A percentile compares a stretch with the other conserved stretches of the same genome.
Evolutionary conservation across 768 basidiomycete genomes (phyloP).

Genomic region (Lentinula sp.): DNA sequence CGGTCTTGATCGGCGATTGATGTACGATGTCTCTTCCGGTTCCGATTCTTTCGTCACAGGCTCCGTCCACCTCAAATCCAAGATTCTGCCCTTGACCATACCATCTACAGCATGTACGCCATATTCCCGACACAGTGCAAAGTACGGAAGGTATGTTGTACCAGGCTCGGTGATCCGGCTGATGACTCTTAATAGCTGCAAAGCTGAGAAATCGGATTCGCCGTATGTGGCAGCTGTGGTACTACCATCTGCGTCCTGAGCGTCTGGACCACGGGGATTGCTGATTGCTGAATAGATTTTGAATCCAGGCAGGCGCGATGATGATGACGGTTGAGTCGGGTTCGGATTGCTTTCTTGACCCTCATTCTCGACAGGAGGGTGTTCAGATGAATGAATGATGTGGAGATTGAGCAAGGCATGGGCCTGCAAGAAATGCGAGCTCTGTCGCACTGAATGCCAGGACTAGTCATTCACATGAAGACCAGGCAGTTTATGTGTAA

Average conservation of each 20-base stretch:
- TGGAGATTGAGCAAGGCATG: slow-evolving; percentile 80
- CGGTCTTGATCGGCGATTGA: slow-evolving; percentile 12
- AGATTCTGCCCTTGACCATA: slow-evolving; percentile 72
- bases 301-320: slow-evolving; percentile 34
- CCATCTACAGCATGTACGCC: slow-evolving; percentile 81
- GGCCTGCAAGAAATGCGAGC: slow-evolving; percentile 82
- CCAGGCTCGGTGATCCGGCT: slow-evolving; percentile 63
- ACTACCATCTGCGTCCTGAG: slow-evolving; percentile 20
- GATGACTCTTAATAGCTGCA: slow-evolving; percentile 80
- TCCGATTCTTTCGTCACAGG: slow-evolving; percentile 50
- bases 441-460: slow-evolving; percentile 54
- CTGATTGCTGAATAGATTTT: slow-evolving; percentile 47
- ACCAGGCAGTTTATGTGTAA: not conserved
- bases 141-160: slow-evolving; percentile 67
- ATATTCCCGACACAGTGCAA: slow-evolving; percentile 76
- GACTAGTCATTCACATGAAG: slow-evolving; percentile 1
- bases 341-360: slow-evolving; percentile 22
- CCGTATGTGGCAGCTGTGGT: slow-evolving; percentile 39
- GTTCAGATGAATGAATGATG: slow-evolving; percentile 70
- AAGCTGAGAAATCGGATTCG: slow-evolving; percentile 65
- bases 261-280: slow-evolving; percentile 14
- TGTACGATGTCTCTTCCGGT: slow-evolving; percentile 21
- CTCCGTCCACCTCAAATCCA: slow-evolving; percentile 76
- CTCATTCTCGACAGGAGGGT: slow-evolving; percentile 19
- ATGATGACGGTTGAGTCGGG: slow-evolving; percentile 29